Conservation (phyloP, 2,329 filamentous ascomycete genomes). For the Colletotrichum lindemuthianum region DNA sequence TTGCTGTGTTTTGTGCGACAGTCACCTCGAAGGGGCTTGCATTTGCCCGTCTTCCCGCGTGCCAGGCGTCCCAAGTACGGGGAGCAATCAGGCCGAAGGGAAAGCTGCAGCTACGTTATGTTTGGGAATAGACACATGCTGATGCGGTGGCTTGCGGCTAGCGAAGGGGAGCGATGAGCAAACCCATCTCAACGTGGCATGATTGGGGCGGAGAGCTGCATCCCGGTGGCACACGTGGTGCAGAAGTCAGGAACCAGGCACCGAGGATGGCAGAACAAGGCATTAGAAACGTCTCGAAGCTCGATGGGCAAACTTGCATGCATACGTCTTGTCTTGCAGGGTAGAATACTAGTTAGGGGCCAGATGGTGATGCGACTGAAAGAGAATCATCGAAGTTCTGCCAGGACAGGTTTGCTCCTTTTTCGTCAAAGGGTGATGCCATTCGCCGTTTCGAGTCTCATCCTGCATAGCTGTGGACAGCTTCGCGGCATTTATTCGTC, state of each 20-base stretch:
- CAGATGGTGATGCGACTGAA: constrained; percentile 22
- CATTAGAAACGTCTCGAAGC: constrained; percentile 11
- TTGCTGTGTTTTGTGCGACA: constrained; percentile 4
- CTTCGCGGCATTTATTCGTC: background rate
- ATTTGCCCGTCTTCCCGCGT: constrained; percentile 15
- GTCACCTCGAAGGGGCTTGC: background rate
- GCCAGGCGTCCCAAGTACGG: background rate
- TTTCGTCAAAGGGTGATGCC: background rate
- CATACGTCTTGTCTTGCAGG: too few relatives aligned
- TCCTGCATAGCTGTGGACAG: background rate
- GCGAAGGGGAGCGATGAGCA: constrained; percentile 3
- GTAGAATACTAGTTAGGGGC: background rate
- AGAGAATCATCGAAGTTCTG: constrained; percentile 15
- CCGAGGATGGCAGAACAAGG: background rate
- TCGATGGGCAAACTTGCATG: constrained; percentile 2
- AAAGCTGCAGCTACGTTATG: background rate
- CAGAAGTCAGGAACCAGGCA: constrained; percentile 4
- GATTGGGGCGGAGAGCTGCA: constrained; percentile 8
- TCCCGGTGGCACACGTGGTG: constrained; percentile 24
- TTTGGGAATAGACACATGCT: constrained; percentile 4
- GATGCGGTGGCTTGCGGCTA: constrained; percentile 25
- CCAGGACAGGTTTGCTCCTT: constrained; percentile 3
- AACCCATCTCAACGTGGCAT: constrained; percentile 2
- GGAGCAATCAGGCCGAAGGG: constrained; percentile 5
- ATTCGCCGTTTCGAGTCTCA: background rate